Conservation (phyloP, 768 basidiomycete genomes). For the Steccherinum ochraceum region DNA sequence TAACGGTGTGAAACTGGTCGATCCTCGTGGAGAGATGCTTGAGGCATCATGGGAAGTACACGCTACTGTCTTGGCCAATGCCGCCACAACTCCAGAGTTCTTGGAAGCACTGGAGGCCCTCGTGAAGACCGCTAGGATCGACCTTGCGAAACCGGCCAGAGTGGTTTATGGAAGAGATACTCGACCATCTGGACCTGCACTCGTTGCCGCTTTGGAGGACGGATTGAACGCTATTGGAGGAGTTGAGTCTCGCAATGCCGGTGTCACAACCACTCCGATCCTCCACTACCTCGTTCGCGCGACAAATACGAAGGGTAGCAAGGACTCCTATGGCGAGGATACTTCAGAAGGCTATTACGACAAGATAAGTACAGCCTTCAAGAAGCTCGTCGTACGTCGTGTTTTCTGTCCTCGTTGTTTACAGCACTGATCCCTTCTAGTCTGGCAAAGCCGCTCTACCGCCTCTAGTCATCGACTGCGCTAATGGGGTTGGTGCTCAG, state of each 20-base stretch:
- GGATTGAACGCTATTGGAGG: slow-evolving; percentile 67
- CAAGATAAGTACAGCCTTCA: slow-evolving; percentile 80
- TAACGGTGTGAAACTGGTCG: slow-evolving; percentile 97
- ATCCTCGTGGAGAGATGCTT: slow-evolving; percentile 96
- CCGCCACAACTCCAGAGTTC: slow-evolving; percentile 67
- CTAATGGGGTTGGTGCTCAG: slow-evolving; percentile 92
- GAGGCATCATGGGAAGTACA: slow-evolving; percentile 88
- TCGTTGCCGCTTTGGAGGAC: slow-evolving; percentile 74
- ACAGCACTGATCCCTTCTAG: slow-evolving; percentile 28
- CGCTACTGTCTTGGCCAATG: slow-evolving; percentile 85
- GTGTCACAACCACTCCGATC: slow-evolving; percentile 88
- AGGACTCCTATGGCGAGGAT: slow-evolving; percentile 74
- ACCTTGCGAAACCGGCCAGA: slow-evolving; percentile 67
- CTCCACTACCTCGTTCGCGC: slow-evolving; percentile 91
- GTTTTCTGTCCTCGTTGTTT: not conserved
- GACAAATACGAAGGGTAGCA: slow-evolving; percentile 79
- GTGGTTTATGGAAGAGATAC: slow-evolving; percentile 94
- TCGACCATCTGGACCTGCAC: slow-evolving; percentile 73
- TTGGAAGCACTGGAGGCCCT: slow-evolving; percentile 55
- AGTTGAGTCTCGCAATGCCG: slow-evolving; percentile 65
- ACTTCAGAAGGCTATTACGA: slow-evolving; percentile 77
- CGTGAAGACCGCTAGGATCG: slow-evolving; percentile 62
- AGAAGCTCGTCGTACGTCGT: slow-evolving; percentile 72
- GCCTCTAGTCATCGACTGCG: slow-evolving; percentile 86
- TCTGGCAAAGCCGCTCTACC: slow-evolving; percentile 48